Percentiles rank a stretch among this genome's conserved stretches.
These are phyloP conservation scores for Acacia crassicarpa DNA, from an alignment of 306 rosid genomes.

Conservation along the genomic window DNA sequence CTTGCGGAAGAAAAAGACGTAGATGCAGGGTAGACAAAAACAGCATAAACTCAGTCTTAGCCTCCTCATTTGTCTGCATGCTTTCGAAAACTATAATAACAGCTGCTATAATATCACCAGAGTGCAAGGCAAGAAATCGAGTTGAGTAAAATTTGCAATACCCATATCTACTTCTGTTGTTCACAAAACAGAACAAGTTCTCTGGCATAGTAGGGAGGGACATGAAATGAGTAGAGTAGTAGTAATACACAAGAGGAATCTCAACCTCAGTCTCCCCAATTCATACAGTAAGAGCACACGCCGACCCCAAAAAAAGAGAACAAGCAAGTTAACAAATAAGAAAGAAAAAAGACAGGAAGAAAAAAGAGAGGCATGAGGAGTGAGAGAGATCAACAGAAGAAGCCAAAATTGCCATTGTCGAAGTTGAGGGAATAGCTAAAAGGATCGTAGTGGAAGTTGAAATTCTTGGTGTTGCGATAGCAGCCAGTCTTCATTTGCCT, in stretches of 20 bases:
- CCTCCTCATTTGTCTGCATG: not conserved
- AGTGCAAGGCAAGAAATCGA: not conserved
- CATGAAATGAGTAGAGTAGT: not conserved
- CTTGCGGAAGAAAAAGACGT: not conserved
- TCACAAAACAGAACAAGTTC: not conserved
- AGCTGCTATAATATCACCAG: not conserved
- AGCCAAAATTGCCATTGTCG: slow-evolving; percentile 57
- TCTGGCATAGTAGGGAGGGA: not conserved
- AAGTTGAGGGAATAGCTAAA: slow-evolving; percentile 70
- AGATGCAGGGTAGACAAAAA: not conserved
- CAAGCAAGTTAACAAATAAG: not conserved
- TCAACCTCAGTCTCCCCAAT: not conserved
- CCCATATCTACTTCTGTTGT: not conserved
- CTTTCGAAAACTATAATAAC: not conserved
- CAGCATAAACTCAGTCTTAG: not conserved
- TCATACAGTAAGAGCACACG: not conserved
- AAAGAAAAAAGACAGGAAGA: not conserved
- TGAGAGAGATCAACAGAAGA: slow-evolving; percentile 38
- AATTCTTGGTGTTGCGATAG: slow-evolving; percentile 30
- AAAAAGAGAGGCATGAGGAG: not conserved
- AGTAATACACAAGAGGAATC: not conserved
- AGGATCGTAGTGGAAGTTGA: slow-evolving; percentile 59
- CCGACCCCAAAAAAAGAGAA: not conserved
- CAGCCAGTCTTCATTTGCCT: slow-evolving; percentile 34
- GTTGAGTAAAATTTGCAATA: not conserved